Conservation (phyloP, 140 eudicot species). For the Ambrosia hybrid region DNA sequence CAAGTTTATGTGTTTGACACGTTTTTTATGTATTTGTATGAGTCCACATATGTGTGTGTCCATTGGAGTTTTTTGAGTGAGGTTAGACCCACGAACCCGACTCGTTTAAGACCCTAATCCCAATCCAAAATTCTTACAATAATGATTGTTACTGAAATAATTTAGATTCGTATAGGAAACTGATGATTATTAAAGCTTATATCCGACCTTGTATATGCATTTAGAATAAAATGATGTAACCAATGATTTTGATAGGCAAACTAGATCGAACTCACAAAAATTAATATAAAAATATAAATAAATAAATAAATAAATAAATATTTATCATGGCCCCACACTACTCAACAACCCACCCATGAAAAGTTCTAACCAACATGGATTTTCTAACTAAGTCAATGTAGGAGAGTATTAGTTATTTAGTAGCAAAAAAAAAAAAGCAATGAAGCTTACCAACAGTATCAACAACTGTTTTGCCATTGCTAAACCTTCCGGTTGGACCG, state of each 20-base stretch:
- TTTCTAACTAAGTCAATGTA: not conserved
- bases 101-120: not conserved
- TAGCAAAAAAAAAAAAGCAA: not conserved
- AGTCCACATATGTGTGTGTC: too few relatives aligned
- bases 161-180: too few relatives aligned
- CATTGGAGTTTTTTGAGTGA: too few relatives aligned
- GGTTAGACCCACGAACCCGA: not conserved
- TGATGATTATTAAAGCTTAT: not conserved
- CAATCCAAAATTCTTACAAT: not conserved
- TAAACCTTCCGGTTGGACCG: conserved; percentile 27
- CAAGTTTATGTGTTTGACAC: too few relatives aligned
- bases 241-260: not conserved
- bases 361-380: not conserved
- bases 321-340: not conserved
- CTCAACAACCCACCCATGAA: not conserved
- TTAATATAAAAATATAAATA: not conserved
- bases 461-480: conserved; percentile 28
- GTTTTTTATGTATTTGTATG: too few relatives aligned
- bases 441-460: conserved; percentile 22
- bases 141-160: too few relatives aligned
- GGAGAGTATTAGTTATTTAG: not conserved
- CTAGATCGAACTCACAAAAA: not conserved
- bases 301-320: not conserved
- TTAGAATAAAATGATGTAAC: too few relatives aligned
- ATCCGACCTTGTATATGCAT: not conserved